Evolutionary conservation across 2,329 filamentous ascomycete species (phyloP).

Genomic region (Fusarium xylarioides): DNA sequence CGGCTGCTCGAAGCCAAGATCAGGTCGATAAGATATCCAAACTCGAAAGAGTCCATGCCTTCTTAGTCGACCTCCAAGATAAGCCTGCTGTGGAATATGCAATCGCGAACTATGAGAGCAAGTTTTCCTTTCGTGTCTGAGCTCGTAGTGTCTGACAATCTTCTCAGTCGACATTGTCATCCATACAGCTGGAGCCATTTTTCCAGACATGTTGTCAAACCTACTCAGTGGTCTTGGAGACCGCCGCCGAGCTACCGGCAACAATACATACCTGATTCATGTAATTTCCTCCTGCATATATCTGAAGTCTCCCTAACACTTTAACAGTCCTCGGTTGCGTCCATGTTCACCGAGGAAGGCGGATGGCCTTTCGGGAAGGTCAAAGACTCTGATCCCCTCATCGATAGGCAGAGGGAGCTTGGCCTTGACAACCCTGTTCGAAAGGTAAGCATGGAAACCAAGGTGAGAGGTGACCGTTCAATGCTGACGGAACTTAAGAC

Average conservation of each 20-base stretch:
- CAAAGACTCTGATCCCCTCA: conserved; percentile 44
- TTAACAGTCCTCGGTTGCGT: conserved; percentile 42
- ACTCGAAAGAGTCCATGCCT: conserved; percentile 41
- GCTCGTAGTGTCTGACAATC: neutral
- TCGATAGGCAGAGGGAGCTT: conserved; percentile 44
- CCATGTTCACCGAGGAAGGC: conserved; percentile 39
- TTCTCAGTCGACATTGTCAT: conserved; percentile 49
- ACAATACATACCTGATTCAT: conserved; percentile 47
- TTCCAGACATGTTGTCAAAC: conserved; percentile 37
- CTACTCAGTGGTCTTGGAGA: conserved; percentile 48
- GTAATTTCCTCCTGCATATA: conserved; percentile 22
- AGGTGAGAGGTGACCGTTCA: accelerated
- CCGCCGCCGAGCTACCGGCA: conserved; percentile 38
- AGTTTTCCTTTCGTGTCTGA: neutral
- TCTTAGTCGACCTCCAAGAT: conserved; percentile 46
- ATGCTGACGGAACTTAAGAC: conserved; percentile 35
- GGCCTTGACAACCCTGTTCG: conserved; percentile 41
- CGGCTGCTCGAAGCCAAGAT: conserved; percentile 47
- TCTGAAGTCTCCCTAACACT: neutral
- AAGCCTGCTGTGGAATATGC: conserved; percentile 36
- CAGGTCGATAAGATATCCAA: conserved; percentile 46
- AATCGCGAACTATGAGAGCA: conserved; percentile 41
- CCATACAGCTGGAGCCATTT: conserved; percentile 47
- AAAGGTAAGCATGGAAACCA: conserved; percentile 23
- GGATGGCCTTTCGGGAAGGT: conserved; percentile 47